Conservation (phyloP, 768 basidiomycete species). For the Mycena albidolilacea region DNA sequence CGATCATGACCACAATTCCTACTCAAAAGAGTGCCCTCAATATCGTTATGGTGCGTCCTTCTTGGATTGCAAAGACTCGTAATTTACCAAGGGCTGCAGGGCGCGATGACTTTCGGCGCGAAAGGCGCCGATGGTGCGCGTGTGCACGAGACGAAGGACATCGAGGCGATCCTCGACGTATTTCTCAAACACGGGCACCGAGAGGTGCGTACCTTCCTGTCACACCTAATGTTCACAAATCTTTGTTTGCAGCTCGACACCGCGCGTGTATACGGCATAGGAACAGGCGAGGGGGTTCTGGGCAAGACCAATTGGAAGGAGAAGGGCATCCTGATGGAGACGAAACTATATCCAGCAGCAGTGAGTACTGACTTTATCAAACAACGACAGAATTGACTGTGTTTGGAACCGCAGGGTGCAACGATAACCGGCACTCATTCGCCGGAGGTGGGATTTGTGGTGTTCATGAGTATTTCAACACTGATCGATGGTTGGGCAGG, state of each 20-base stretch:
- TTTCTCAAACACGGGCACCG: constrained; percentile 32
- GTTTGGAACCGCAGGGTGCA: background rate
- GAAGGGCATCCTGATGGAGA: constrained; percentile 69
- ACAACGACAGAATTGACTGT: constrained; percentile 20
- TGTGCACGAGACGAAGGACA: constrained; percentile 27
- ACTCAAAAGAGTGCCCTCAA: constrained; percentile 34
- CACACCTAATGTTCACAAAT: background rate
- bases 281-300: constrained; percentile 69
- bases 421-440: constrained; percentile 22
- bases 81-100: background rate
- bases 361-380: constrained; percentile 42
- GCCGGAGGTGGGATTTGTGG: background rate
- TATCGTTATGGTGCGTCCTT: constrained; percentile 33
- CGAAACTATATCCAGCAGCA: constrained; percentile 58
- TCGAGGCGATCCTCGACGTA: constrained; percentile 35
- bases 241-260: constrained; percentile 57
- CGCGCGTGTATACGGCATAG: constrained; percentile 63
- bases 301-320: constrained; percentile 65
- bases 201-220: constrained; percentile 3
- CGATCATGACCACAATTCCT: background rate
- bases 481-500: constrained; percentile 47
- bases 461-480: too few species aligned
- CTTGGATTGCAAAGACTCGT: too few species aligned
- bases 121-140: constrained; percentile 20
- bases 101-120: constrained; percentile 36